Percentiles rank a stretch among this genome's conserved stretches.
Evolutionary conservation across 108 stramenopile species (phyloP).

Genomic region (Fistulifera pelliculosa): DNA sequence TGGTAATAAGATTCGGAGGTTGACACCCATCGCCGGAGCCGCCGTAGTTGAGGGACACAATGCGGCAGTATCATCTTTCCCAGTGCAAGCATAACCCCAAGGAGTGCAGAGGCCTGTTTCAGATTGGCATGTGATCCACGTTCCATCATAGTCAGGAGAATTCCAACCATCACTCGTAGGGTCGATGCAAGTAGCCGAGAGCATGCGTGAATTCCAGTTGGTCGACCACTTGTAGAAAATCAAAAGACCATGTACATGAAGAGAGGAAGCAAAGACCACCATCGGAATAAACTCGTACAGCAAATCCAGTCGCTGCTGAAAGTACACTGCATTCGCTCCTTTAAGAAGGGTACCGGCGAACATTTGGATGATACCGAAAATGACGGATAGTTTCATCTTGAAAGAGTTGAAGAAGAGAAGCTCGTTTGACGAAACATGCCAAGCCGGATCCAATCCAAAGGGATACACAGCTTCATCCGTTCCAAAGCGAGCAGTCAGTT

Average conservation of each 20-base stretch:
- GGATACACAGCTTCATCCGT: slow-evolving; percentile 85
- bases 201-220: slow-evolving; percentile 95
- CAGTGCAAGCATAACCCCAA: slow-evolving; percentile 65
- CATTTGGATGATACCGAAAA: slow-evolving; percentile 98
- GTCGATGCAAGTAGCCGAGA: slow-evolving; percentile 84
- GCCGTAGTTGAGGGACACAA: slow-evolving; percentile 86
- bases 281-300: slow-evolving; percentile 94
- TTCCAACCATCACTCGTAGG: slow-evolving; percentile 65
- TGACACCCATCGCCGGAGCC: slow-evolving; percentile 93
- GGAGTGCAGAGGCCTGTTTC: slow-evolving; percentile 75
- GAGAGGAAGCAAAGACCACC: slow-evolving; percentile 87
- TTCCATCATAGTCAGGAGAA: slow-evolving; percentile 54
- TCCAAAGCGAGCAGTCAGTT: slow-evolving; percentile 56
- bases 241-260: slow-evolving; percentile 97
- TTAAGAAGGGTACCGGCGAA: slow-evolving; percentile 88
- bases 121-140: slow-evolving; percentile 53
- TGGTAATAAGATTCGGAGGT: slow-evolving; percentile 95
- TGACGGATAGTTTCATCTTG: slow-evolving; percentile 99
- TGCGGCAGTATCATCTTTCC: slow-evolving; percentile 41
- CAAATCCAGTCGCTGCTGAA: slow-evolving; percentile 82
- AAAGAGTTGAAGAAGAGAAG: slow-evolving; percentile 98
- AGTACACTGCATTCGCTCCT: slow-evolving; percentile 90
- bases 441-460: slow-evolving; percentile 96
- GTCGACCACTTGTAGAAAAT: slow-evolving; percentile 98
- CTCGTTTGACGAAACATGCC: slow-evolving; percentile 93